Percentiles rank a stretch among this genome's conserved stretches.
Evolutionary conservation across 805 yeast genomes (phyloP).

Genomic region (Cyberlindnera subsufficiens): DNA sequence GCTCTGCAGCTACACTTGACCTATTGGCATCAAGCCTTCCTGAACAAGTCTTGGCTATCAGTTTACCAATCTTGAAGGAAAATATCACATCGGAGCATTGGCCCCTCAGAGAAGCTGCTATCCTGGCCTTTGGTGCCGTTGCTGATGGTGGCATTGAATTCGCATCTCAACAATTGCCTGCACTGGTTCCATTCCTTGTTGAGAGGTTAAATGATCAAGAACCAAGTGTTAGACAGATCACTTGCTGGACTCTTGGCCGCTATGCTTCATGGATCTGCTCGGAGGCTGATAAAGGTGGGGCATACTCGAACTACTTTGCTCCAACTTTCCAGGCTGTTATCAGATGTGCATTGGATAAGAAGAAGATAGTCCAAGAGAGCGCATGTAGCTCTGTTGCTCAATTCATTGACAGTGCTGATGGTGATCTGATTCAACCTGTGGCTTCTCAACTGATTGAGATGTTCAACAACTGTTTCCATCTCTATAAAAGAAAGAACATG

Average conservation of each 20-base stretch:
- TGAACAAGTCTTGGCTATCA: conserved; percentile 53
- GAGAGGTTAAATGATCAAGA: conserved; percentile 70
- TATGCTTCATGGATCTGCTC: conserved; percentile 77
- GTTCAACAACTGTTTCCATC: conserved; percentile 66
- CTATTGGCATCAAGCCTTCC: conserved; percentile 67
- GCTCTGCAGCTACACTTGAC: conserved; percentile 92
- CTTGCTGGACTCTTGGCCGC: conserved; percentile 94
- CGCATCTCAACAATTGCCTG: conserved; percentile 68
- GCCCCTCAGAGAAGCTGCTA: conserved; percentile 91
- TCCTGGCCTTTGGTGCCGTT: conserved; percentile 91
- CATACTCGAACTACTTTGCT: conserved; percentile 59
- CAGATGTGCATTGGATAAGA: conserved; percentile 68
- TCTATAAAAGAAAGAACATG: conserved; percentile 78
- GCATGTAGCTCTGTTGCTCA: conserved; percentile 85
- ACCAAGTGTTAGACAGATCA: conserved; percentile 83
- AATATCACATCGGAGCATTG: conserved; percentile 67
- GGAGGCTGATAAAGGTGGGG: conserved; percentile 57
- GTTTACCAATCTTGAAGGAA: conserved; percentile 72
- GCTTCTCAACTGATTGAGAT: conserved; percentile 58
- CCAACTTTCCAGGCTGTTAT: conserved; percentile 79
- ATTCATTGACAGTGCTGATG: conserved; percentile 72
- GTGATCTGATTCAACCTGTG: conserved; percentile 53
- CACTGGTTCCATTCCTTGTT: conserved; percentile 77
- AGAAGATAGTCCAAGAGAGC: conserved; percentile 92
- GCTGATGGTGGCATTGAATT: conserved; percentile 80